Evolutionary conservation across 2,329 filamentous ascomycete genomes (phyloP), one percentile per base, ranked within the genome.

Genomic region (Cordyceps javanica): DNA sequence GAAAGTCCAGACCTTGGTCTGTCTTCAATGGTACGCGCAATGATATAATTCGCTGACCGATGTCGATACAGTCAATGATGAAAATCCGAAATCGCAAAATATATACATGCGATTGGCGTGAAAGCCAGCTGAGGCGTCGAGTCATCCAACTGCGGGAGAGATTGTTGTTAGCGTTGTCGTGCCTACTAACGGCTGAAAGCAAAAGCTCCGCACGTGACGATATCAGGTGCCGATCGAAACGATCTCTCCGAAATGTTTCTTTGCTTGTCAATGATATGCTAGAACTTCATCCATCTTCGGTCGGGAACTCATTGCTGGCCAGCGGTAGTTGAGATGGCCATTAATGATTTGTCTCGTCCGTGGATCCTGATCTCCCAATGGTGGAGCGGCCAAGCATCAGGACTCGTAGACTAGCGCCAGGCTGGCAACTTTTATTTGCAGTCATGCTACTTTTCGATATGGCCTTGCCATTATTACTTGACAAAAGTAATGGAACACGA

Each of bases 161-260:
- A 23, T 6, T 14, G 19, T 5, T 1, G 10, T 42, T 42, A 23
- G 25, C 25, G 36, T 23, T 50, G 28, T 9, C 8, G 19, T 19
- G 13, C 10, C 19, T 25, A 19, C 9, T 3, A 21, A 26, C 5
- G 11, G 5, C 28, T n/a, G 2, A 34, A 16, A 6, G 30, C 19
- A 5, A 51, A 28, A 26, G 39, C 51, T 54, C 51, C 39, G 36
- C 51, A 54, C 51, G 51, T 54, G 51, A 54, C 39, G 51, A 45
- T 28, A 45, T 45, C 28, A 28, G 26, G 6, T 7, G 26, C 19
- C 13, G 51, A 54, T 34, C n/a, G 3, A 19, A 42, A 13, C 16
- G 16, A 41, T 39, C 34, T 19, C 5, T 8, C 8, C 6, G 14
- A 32, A 32, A 6, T 23, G n/a, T 42, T 21, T 44, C 6, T 14